Evolutionary conservation across 257 asterid species (phyloP), one percentile per base, ranked within the genome.

Genomic region (Salvia rosmarinus): DNA sequence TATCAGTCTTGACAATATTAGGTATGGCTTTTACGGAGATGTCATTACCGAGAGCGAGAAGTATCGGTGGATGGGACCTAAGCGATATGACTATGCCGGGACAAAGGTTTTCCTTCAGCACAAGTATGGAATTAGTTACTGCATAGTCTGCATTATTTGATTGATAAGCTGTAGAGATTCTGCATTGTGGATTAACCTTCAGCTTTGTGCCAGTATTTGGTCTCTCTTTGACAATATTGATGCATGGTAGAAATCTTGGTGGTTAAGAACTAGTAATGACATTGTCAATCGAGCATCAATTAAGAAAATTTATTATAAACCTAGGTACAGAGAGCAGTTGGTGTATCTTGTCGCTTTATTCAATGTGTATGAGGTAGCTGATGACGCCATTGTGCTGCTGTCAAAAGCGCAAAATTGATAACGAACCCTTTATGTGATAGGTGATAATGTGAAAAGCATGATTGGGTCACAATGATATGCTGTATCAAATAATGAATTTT

Each of bases 1-100:
- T 23, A 64, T 70, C 23, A 64, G 64, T 74, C 63, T 46, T 9
- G 74, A 56, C 49, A 52, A 76, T 67, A 70, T 79, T 76, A 91
- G 98, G 86, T 95, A 95, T 60, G 99, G 99, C 14, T 95, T 95
- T 82, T 95, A 95, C 76, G 99, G 99, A 60, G 99, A 95, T 84
- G 98, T 95, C 81, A 88, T 95, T 40, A 86, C 91, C 9, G 99
- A 95, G 87, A 95, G 99, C 44, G 98, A 95, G 77, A 91, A 91
- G 70, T 85, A 85, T 77, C 87, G 99, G 30, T 91, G 99, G 99
- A 89, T 95, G 99, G 99, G 99, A 63, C 99, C 99, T 2, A 87
- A 83, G 71, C 82, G 96, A 56, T 95, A 95, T 71, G 99, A 95
- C 80, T 91, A 80, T 63, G 98, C 98, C 0, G 99, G 99, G 72